Evolutionary conservation across 495 filamentous ascomycete species (phyloP).

Genomic region (Oidiodendron maius): DNA sequence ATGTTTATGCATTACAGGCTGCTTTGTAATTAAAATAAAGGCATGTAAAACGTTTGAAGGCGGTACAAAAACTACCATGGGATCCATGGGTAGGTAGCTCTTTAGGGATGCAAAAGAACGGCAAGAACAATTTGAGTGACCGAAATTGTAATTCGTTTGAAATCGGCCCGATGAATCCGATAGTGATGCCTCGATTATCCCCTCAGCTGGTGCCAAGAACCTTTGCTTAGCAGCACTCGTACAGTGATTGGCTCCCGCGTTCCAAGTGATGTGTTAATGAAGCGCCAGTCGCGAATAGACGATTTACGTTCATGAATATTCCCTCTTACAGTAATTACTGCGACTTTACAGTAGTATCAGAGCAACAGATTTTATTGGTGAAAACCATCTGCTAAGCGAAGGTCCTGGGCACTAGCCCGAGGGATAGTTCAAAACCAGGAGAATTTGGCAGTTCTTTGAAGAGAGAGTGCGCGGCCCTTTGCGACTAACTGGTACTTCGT

Average conservation of each 20-base stretch:
- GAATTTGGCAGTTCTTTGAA: neutral
- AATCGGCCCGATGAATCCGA: neutral
- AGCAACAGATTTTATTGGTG: too few species aligned
- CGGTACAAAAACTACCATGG: neutral
- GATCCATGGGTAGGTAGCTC: neutral
- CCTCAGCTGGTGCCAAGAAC: too few species aligned
- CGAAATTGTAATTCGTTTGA: neutral
- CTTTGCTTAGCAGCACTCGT: too few species aligned
- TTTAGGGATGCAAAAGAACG: neutral
- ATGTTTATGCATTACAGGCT: slow-evolving; percentile 1
- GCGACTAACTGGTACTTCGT: neutral
- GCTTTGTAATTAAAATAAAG: neutral
- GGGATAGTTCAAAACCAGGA: neutral
- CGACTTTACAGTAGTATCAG: too few species aligned
- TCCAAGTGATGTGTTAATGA: too few species aligned
- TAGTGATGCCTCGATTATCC: neutral
- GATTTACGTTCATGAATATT: too few species aligned
- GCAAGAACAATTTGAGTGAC: neutral
- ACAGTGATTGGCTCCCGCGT: too few species aligned
- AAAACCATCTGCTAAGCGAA: too few species aligned
- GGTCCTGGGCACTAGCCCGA: too few species aligned
- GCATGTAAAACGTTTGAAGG: neutral
- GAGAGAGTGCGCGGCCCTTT: neutral
- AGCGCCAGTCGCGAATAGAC: too few species aligned
- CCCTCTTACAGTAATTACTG: too few species aligned